These are phyloP conservation scores for Candida verbasci DNA, from an alignment of 805 yeast genomes.

Conservation along the genomic window DNA sequence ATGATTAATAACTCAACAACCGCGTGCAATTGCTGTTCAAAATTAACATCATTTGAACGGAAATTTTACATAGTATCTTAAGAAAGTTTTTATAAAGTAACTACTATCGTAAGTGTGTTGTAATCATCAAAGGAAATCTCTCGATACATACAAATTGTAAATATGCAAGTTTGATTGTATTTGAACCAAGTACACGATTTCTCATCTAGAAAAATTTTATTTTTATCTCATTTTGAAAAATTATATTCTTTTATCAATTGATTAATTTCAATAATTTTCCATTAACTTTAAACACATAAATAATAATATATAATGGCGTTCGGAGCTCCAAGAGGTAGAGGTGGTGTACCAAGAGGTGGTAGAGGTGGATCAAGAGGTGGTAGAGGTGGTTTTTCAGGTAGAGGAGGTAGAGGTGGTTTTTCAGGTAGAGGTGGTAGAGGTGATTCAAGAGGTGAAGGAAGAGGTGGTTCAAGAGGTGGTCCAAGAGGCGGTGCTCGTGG, in stretches of 20 bases:
- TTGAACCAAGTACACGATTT: not conserved
- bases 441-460: constrained; percentile 42
- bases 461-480: constrained; percentile 44
- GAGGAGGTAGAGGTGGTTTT: constrained; percentile 62
- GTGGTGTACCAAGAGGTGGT: constrained; percentile 53
- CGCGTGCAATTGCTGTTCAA: no score
- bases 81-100: no score
- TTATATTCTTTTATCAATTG: constrained; percentile 4
- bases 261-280: constrained; percentile 3
- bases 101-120: no score
- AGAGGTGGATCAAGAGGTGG: constrained; percentile 54
- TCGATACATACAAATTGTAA: constrained; percentile 3
- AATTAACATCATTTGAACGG: no score
- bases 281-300: constrained; percentile 3
- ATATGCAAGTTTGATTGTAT: constrained; percentile 5
- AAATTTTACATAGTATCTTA: not conserved
- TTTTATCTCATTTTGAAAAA: constrained; percentile 4
- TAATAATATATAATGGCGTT: constrained; percentile 57
- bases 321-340: constrained; percentile 50
- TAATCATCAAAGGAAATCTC: no score
- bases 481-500: constrained; percentile 64
- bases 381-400: constrained; percentile 57
- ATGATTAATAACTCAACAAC: no score
- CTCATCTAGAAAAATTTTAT: constrained; percentile 1
- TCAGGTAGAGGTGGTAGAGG: constrained; percentile 49